Conservation (phyloP, 805 yeast species). For the Candida mattraensis region DNA sequence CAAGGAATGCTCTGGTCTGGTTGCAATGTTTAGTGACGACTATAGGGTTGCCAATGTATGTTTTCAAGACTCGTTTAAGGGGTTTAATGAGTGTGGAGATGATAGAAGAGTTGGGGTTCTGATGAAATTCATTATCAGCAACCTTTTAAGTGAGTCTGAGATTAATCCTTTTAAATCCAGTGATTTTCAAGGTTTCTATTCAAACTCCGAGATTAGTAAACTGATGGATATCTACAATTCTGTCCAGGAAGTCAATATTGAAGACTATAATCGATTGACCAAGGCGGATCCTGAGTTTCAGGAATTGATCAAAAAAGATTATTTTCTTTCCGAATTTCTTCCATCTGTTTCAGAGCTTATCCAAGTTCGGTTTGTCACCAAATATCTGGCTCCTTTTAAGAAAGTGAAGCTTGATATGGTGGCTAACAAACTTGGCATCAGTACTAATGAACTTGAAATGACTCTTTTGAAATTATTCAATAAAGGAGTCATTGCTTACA, state of each 20-base stretch:
- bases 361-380: slow-evolving; percentile 24
- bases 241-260: slow-evolving; percentile 29
- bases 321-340: slow-evolving; percentile 23
- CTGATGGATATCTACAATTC: slow-evolving; percentile 29
- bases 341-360: slow-evolving; percentile 28
- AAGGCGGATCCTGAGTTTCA: slow-evolving; percentile 9
- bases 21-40: slow-evolving; percentile 58
- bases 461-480: slow-evolving; percentile 27
- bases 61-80: slow-evolving; percentile 50
- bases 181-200: slow-evolving; percentile 49
- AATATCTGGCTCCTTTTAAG: slow-evolving; percentile 23
- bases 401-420: slow-evolving; percentile 23
- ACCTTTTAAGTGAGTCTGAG: slow-evolving; percentile 61
- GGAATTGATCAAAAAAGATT: slow-evolving; percentile 12
- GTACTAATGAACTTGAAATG: slow-evolving; percentile 19
- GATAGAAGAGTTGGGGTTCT: slow-evolving; percentile 55
- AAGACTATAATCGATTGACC: slow-evolving; percentile 21
- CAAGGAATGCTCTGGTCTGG: slow-evolving; percentile 72
- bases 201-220: slow-evolving; percentile 17
- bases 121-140: slow-evolving; percentile 59
- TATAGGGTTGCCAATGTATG: slow-evolving; percentile 53
- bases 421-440: slow-evolving; percentile 20
- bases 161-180: slow-evolving; percentile 73
- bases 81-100: slow-evolving; percentile 58
- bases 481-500: slow-evolving; percentile 24